These are phyloP conservation scores for Myxozyma sirexii DNA, from an alignment of 805 yeast genomes.

Conservation along the genomic window DNA sequence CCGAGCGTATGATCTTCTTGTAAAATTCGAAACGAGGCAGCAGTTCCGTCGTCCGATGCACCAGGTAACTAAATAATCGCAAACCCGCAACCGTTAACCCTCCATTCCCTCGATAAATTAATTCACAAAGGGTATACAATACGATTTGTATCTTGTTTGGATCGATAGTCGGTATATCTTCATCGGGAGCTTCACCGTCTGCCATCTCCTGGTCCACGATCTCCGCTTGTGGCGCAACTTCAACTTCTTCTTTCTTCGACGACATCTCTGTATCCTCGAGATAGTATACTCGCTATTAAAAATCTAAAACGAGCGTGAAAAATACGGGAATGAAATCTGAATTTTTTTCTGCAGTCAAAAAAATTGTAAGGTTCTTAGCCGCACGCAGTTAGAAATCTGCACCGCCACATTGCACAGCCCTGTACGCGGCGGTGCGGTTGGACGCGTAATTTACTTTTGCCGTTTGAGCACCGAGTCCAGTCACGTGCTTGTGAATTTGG, in stretches of 20 bases:
- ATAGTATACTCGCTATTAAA: not conserved
- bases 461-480: not conserved
- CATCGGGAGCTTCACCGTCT: conserved; percentile 12
- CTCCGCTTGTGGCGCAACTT: not conserved
- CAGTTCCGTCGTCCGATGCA: conserved; percentile 87
- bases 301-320: too few species aligned
- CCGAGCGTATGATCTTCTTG: conserved; percentile 98
- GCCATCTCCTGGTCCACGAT: conserved; percentile 14
- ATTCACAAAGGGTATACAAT: conserved; percentile 12
- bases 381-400: not conserved
- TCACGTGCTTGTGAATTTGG: too few species aligned
- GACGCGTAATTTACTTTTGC: not conserved
- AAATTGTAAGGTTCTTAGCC: not conserved
- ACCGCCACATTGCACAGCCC: not conserved
- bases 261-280: not conserved
- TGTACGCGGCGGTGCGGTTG: not conserved
- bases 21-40: conserved; percentile 88
- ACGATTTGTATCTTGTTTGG: conserved; percentile 41
- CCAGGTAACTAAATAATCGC: conserved; percentile 77
- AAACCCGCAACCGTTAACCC: too few species aligned
- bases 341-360: not conserved
- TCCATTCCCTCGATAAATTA: too few species aligned
- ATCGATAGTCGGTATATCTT: conserved; percentile 30
- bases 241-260: conserved; percentile 5
- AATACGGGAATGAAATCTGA: too few species aligned